phyloP scores from a whole-genome alignment of 371 early-diverging fungal genomes.

The Sporodiniella umbellata region DNA sequence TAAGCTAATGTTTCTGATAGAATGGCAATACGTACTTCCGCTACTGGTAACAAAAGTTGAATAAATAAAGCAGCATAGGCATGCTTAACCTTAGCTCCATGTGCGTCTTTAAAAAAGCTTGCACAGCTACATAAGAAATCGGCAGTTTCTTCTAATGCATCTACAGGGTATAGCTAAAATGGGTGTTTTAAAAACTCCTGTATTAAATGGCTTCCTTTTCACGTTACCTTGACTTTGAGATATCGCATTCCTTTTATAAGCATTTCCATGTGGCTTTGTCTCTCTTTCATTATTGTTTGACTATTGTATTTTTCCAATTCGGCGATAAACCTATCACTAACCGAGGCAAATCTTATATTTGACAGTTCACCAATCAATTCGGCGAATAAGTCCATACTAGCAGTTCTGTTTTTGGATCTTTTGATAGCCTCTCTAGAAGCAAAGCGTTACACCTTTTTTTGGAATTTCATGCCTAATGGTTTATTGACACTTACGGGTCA shows the following conservation, averaged over 20 bases:
- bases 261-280: constrained; percentile 83
- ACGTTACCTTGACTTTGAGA: constrained; percentile 62
- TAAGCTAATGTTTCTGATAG: no score
- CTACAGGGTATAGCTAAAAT: constrained; percentile 78
- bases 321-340: constrained; percentile 90
- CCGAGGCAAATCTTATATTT: constrained; percentile 83
- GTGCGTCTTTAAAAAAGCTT: constrained; percentile 81
- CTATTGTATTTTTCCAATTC: constrained; percentile 76
- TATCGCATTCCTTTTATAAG: constrained; percentile 88
- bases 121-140: constrained; percentile 89
- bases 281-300: constrained; percentile 50
- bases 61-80: constrained; percentile 90
- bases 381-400: constrained; percentile 86
- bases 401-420: constrained; percentile 76
- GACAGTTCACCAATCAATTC: constrained; percentile 88
- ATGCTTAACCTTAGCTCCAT: constrained; percentile 80
- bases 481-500: constrained; percentile 73
- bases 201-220: neutral
- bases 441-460: neutral
- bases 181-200: constrained; percentile 19
- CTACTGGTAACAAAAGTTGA: constrained; percentile 87
- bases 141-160: constrained; percentile 89
- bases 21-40: constrained; percentile 50
- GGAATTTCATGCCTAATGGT: neutral
- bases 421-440: constrained; percentile 65